Conservation (phyloP, 2,329 filamentous ascomycete species). For the Phialocephala sp. region DNA sequence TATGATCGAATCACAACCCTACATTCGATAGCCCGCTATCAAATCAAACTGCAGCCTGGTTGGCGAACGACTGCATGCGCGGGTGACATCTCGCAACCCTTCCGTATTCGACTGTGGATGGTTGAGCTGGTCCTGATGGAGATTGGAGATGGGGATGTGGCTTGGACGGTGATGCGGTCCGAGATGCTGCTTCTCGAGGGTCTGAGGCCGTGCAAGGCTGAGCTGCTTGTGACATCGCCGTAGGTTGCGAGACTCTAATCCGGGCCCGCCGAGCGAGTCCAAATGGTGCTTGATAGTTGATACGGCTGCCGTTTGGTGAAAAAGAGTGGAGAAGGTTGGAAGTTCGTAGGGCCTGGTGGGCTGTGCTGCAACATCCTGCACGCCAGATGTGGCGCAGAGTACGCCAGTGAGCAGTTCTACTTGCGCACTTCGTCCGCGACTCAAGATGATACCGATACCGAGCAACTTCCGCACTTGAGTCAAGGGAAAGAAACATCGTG, state of each 20-base stretch:
- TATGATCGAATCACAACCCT: not conserved
- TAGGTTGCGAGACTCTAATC: slow-evolving; percentile 10
- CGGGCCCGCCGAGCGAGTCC: slow-evolving; percentile 25
- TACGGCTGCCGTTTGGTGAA: not conserved
- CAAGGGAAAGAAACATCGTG: not conserved
- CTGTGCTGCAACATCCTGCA: slow-evolving; percentile 14
- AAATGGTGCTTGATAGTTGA: not conserved
- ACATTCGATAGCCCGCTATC: not conserved
- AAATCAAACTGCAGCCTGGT: slow-evolving; percentile 3
- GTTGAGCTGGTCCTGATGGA: not conserved
- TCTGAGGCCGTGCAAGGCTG: slow-evolving; percentile 19
- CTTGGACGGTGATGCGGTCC: not conserved
- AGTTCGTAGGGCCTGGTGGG: slow-evolving; percentile 17
- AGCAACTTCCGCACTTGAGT: not conserved
- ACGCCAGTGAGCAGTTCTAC: not conserved
- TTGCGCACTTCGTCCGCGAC: not conserved
- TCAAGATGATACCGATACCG: not conserved
- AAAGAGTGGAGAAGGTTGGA: slow-evolving; percentile 8
- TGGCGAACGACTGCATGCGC: not conserved
- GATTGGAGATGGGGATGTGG: slow-evolving; percentile 4
- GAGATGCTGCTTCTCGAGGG: slow-evolving; percentile 4
- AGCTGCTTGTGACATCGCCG: slow-evolving; percentile 23
- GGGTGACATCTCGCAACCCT: slow-evolving; percentile 10
- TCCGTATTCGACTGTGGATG: not conserved
- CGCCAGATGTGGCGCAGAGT: slow-evolving; percentile 19